Evolutionary conservation across 495 filamentous ascomycete species (phyloP).

Genomic region (Aspergillus bridgeri): DNA sequence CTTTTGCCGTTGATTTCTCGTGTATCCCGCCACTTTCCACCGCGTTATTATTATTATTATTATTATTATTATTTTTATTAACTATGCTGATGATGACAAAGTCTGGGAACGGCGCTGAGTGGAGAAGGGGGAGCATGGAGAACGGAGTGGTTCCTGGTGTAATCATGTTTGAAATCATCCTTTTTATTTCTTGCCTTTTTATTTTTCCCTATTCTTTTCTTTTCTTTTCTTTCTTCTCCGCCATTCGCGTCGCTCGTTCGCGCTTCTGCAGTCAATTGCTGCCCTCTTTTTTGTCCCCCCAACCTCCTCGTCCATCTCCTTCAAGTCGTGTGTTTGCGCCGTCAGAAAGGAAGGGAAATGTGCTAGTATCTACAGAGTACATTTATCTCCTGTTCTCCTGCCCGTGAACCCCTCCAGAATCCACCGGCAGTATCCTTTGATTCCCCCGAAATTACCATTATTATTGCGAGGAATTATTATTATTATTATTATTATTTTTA

Average conservation of each 20-base stretch:
- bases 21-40: too few relatives aligned
- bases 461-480: neutral
- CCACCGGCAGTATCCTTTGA: constrained; percentile 16
- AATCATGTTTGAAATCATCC: constrained; percentile 9
- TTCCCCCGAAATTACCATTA: constrained; percentile 10
- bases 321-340: neutral
- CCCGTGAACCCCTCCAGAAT: constrained; percentile 21
- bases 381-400: constrained; percentile 8
- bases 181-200: constrained; percentile 4
- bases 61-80: too few relatives aligned
- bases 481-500: neutral
- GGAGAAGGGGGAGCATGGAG: too few relatives aligned
- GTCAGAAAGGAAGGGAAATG: neutral
- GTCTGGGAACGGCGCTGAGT: too few relatives aligned
- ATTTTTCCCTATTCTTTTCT: constrained; percentile 6
- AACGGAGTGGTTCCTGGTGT: neutral
- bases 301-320: constrained; percentile 5
- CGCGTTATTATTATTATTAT: too few relatives aligned
- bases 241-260: constrained; percentile 20
- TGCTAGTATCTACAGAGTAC: neutral
- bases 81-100: too few relatives aligned
- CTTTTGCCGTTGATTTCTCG: neutral
- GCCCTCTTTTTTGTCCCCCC: constrained; percentile 14
- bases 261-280: constrained; percentile 14
- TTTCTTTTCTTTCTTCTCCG: constrained; percentile 5